Evolutionary conservation across 2,329 filamentous ascomycete species (phyloP).

Genomic region (Trichoderma semiorbis): DNA sequence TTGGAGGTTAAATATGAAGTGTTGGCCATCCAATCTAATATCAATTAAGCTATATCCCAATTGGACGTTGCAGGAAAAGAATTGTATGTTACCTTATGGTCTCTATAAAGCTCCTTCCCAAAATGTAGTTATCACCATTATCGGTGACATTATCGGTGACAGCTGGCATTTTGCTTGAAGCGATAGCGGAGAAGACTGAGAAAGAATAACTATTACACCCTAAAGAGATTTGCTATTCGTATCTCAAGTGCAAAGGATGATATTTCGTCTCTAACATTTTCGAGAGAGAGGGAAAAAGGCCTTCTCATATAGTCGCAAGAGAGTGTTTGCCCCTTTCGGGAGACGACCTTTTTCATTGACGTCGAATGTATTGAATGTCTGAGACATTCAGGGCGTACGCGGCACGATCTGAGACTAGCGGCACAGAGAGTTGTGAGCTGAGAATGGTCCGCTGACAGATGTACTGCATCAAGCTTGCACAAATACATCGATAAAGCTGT

Average conservation of each 20-base stretch:
- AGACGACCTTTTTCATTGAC: background rate
- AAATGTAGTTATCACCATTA: background rate
- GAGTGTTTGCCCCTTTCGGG: background rate
- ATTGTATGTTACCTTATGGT: background rate
- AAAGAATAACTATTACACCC: background rate
- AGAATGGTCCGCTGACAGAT: background rate
- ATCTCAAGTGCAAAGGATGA: background rate
- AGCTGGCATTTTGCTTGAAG: background rate
- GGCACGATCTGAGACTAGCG: background rate
- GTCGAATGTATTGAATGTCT: background rate
- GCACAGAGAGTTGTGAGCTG: background rate
- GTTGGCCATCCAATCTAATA: conserved; percentile 8
- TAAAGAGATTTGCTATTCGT: background rate
- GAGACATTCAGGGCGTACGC: background rate
- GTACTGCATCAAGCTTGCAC: background rate
- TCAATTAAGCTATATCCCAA: background rate
- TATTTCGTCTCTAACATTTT: background rate
- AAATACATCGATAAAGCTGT: background rate
- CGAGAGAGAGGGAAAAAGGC: background rate
- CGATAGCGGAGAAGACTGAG: background rate
- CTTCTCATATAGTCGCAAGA: background rate
- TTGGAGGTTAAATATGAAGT: conserved; percentile 4
- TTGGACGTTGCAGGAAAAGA: too few species aligned
- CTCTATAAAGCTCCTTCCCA: background rate
- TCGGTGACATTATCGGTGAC: background rate